These are phyloP conservation scores for Phytophthora hibernalis DNA, from an alignment of 352 stramenopile genomes.

Conservation along the genomic window DNA sequence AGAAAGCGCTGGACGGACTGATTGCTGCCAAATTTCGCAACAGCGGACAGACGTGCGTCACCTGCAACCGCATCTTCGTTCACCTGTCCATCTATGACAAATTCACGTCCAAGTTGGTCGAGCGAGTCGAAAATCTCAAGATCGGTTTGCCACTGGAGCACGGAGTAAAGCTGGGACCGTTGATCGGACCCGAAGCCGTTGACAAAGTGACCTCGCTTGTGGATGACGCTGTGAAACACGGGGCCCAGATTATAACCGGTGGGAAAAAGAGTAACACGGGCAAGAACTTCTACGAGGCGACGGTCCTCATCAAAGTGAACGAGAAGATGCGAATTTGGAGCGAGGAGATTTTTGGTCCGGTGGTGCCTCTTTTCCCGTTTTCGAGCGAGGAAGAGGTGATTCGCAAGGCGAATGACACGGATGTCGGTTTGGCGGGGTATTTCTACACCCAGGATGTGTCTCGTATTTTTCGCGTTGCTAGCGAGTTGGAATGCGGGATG, in stretches of 20 bases:
- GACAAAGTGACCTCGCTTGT: constrained; percentile 81
- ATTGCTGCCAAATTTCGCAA: constrained; percentile 84
- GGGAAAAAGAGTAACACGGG: constrained; percentile 57
- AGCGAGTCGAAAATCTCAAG: constrained; percentile 66
- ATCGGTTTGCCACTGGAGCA: constrained; percentile 80
- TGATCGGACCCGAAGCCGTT: constrained; percentile 91
- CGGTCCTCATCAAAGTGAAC: constrained; percentile 85
- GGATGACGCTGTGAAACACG: constrained; percentile 85
- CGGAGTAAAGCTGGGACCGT: constrained; percentile 83
- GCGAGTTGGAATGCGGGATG: constrained; percentile 89
- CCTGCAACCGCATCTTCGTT: constrained; percentile 91
- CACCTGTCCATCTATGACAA: constrained; percentile 90
- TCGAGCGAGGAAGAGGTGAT: constrained; percentile 93
- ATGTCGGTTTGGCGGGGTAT: constrained; percentile 91
- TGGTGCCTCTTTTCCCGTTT: constrained; percentile 93
- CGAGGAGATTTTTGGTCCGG: constrained; percentile 96
- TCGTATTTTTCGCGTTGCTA: constrained; percentile 81
- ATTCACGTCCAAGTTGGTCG: constrained; percentile 80
- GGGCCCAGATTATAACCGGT: constrained; percentile 79
- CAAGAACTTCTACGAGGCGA: constrained; percentile 93
- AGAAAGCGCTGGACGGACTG: constrained; percentile 75
- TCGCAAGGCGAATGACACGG: constrained; percentile 90
- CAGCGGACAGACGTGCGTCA: constrained; percentile 82
- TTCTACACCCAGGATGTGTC: constrained; percentile 92
- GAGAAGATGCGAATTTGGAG: constrained; percentile 82